Conservation (phyloP, 495 filamentous ascomycete genomes). For the Monascus purpureus region DNA sequence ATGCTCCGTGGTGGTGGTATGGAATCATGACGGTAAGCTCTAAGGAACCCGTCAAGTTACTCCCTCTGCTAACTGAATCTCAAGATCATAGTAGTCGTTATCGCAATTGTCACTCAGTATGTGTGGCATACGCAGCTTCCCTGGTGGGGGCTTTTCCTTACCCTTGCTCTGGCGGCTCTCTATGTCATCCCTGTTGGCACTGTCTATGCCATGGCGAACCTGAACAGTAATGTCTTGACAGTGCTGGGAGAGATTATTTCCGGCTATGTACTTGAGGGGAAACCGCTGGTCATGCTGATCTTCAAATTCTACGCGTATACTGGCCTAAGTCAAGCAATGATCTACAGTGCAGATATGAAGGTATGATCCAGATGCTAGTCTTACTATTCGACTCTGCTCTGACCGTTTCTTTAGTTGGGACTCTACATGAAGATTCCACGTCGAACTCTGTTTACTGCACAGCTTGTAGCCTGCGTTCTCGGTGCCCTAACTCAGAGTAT, state of each 20-base stretch:
- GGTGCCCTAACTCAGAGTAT: constrained; percentile 40
- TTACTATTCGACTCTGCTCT: constrained; percentile 72
- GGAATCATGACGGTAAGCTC: too few relatives aligned
- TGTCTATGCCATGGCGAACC: constrained; percentile 78
- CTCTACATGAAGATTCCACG: constrained; percentile 30
- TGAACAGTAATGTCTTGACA: constrained; percentile 46
- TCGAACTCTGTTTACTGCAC: constrained; percentile 21
- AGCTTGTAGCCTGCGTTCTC: constrained; percentile 24
- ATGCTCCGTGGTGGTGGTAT: too few relatives aligned
- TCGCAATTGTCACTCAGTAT: too few relatives aligned
- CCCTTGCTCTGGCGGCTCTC: too few relatives aligned
- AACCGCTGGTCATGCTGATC: constrained; percentile 28
- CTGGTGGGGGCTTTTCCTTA: too few relatives aligned
- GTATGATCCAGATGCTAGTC: too few relatives aligned
- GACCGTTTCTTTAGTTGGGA: constrained; percentile 61
- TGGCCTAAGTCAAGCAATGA: constrained; percentile 11
- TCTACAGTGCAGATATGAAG: constrained; percentile 29
- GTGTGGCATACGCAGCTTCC: too few relatives aligned
- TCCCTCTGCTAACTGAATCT: too few relatives aligned
- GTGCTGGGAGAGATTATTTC: constrained; percentile 32
- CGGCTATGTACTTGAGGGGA: constrained; percentile 39
- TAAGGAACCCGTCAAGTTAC: too few relatives aligned
- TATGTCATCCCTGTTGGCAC: constrained; percentile 80
- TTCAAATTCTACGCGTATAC: constrained; percentile 35
- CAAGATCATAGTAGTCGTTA: too few relatives aligned